Evolutionary conservation across 78 protist genomes (phyloP).

Genomic region (Dictyostelium firmibasis): DNA sequence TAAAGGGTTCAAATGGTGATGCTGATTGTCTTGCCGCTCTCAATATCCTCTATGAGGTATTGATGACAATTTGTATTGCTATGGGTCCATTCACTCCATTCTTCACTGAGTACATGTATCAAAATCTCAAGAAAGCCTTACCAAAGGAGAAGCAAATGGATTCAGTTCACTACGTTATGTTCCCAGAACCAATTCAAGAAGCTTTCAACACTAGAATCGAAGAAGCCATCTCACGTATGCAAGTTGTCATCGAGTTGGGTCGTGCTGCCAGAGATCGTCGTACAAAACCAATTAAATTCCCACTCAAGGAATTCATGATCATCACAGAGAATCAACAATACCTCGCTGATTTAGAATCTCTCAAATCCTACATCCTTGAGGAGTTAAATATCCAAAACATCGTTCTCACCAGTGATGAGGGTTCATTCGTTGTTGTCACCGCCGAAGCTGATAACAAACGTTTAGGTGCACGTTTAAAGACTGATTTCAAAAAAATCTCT

Average conservation of each 20-base stretch:
- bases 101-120: conserved; percentile 97
- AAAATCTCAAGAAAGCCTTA: conserved; percentile 80
- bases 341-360: conserved; percentile 53
- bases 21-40: conserved; percentile 85
- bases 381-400: conserved; percentile 80
- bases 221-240: conserved; percentile 88
- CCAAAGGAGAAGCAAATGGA: conserved; percentile 80
- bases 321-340: conserved; percentile 54
- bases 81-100: conserved; percentile 99
- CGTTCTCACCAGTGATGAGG: conserved; percentile 58
- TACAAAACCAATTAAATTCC: conserved; percentile 85
- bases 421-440: conserved; percentile 44
- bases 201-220: conserved; percentile 85
- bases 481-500: conserved; percentile 20
- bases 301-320: conserved; percentile 65
- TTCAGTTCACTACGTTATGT: conserved; percentile 90
- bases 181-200: conserved; percentile 79
- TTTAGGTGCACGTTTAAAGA: conserved; percentile 76
- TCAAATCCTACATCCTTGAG: conserved; percentile 80
- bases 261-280: conserved; percentile 91
- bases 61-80: conserved; percentile 84
- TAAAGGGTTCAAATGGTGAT: conserved; percentile 80
- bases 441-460: conserved; percentile 79
- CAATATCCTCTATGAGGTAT: conserved; percentile 89
- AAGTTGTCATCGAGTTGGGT: conserved; percentile 89